Base-by-base conservation (phyloP, 192 early-diverging fungal species). In the Coemansia sp. region DNA sequence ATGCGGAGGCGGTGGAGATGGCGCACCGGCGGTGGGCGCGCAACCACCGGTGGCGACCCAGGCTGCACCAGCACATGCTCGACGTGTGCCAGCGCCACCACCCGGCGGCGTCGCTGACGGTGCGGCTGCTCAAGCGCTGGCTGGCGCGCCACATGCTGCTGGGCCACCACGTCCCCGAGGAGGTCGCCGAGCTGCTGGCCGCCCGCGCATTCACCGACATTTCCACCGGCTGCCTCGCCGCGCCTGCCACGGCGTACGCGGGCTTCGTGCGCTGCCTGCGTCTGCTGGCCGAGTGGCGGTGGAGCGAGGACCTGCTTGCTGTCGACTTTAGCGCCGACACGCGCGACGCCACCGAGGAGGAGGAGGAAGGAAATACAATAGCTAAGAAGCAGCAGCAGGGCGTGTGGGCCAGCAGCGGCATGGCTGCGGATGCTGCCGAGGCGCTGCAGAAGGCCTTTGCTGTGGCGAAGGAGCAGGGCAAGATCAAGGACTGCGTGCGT, bases 81-180 rank as follows among this genome's bases (percentile, higher is more conserved):
- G 88, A 90, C 48, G 79, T 95, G 41, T 93, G 92, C 78, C 87
- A 88, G 50, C 84, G 86, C 53, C 86, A 70, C 36, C 74, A 87
- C 71, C 89, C 93, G 31, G 88, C 90, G 13, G 86, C 91, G 14
- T 91, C 92, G 11, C 76, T 87, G 41, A 92, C 94, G 6, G 90
- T 96, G 33, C 88, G 97, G 19, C 78, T 99, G 59, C 75, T 88
- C 19, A 99, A 99, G 86, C 88, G 95, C 64, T 99, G 95, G 95
- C 76, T 95, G 31, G 83, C 89, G 8, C 84, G 91, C 21, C 95
- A 99, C 69, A 82, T 93, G 83, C 81, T 96, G 6, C 84, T 92
- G 33, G 72, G 74, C 67, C 72, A 82, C 11, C 64, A 54, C n/a
- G 84, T 97, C 6, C 72, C 88, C 0, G 90, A 92, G 50, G 93